Percentiles rank a stretch among this genome's conserved stretches.
These are phyloP conservation scores for Ambrosiella beaveri DNA, from an alignment of 2,329 filamentous ascomycete species.

Conservation along the genomic window DNA sequence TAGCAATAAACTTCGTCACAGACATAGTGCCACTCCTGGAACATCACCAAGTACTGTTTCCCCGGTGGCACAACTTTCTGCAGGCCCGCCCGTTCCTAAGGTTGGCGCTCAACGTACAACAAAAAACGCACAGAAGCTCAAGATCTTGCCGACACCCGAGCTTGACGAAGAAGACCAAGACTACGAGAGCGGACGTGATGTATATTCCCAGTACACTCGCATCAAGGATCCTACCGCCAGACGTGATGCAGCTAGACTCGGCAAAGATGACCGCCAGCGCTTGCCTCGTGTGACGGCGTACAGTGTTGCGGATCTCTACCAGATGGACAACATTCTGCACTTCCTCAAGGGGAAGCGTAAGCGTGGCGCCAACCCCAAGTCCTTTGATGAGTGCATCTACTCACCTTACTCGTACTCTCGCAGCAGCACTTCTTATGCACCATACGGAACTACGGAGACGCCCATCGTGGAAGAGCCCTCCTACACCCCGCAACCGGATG, in stretches of 20 bases:
- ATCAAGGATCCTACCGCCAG: slow-evolving; percentile 94
- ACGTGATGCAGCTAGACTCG: slow-evolving; percentile 76
- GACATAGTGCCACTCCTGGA: slow-evolving; percentile 43
- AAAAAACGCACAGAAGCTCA: slow-evolving; percentile 90
- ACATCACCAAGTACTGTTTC: slow-evolving; percentile 35
- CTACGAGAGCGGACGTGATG: slow-evolving; percentile 83
- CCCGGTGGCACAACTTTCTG: slow-evolving; percentile 19
- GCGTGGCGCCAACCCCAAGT: slow-evolving; percentile 68
- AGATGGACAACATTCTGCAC: slow-evolving; percentile 74
- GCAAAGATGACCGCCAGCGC: slow-evolving; percentile 78
- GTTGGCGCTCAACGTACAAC: slow-evolving; percentile 90
- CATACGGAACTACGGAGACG: slow-evolving; percentile 33
- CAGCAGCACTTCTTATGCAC: slow-evolving; percentile 10
- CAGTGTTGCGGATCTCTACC: slow-evolving; percentile 83
- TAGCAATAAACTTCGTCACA: slow-evolving; percentile 71
- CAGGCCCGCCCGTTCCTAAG: slow-evolving; percentile 34
- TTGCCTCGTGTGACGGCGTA: slow-evolving; percentile 90
- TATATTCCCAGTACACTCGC: slow-evolving; percentile 92
- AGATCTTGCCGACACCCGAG: slow-evolving; percentile 84
- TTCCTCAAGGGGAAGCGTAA: slow-evolving; percentile 76
- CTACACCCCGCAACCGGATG: slow-evolving; percentile 39
- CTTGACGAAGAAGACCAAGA: slow-evolving; percentile 58
- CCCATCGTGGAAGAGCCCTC: slow-evolving; percentile 46
- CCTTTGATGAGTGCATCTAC: slow-evolving; percentile 97
- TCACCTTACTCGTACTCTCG: slow-evolving; percentile 72